Evolutionary conservation across 2,329 filamentous ascomycete species (phyloP), one percentile per base, ranked within the genome.

Genomic region (Uncinocarpus reesii): DNA sequence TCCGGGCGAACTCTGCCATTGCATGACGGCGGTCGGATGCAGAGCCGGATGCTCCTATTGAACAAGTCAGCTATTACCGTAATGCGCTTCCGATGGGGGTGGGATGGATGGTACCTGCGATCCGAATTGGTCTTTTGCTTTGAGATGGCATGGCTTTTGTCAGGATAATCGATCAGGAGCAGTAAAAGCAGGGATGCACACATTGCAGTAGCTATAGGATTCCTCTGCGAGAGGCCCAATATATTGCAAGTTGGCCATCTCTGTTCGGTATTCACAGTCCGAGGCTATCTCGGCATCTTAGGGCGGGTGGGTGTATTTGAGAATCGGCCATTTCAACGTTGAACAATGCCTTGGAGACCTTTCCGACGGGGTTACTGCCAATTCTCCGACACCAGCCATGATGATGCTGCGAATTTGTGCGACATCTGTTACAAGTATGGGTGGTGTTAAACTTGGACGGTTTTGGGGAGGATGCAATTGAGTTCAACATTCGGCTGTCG

Each of bases 21-120:
- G 66, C 69, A 65, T 71, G 66, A 38, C 69, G 66, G 16, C 69
- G 66, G 56, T 72, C 69, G 18, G 67, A 68, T 15, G 63, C 64
- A 49, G 67, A 68, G 52, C 69, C 69, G n/a, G 68, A 71, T 29
- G 69, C 66, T 42, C 69, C 68, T 66, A 34, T 34, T 13, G n/a
- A 24, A 11, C 15, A 40, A 23, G 10, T 36, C 4, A 20, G 42
- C 24, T 35, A 44, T 10, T 45, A 29, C 18, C 4, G 2, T 34
- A 18, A 13, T 21, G 5, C 7, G 11, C 4, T 5, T 31, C 34
- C 15, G 23, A 15, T 5, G 28, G 13, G 10, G 15, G n/a, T 32
- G 36, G 24, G 40, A 4, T 20, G 16, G 11, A 11, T 31, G 54
- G 32, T 50, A 61, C 60, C 60, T 36, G 59, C 59, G 31, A 62